Percentiles rank a stretch among this genome's conserved stretches.
Conservation (phyloP, 305 asterid genomes). For the Fraxinus ornus region DNA sequence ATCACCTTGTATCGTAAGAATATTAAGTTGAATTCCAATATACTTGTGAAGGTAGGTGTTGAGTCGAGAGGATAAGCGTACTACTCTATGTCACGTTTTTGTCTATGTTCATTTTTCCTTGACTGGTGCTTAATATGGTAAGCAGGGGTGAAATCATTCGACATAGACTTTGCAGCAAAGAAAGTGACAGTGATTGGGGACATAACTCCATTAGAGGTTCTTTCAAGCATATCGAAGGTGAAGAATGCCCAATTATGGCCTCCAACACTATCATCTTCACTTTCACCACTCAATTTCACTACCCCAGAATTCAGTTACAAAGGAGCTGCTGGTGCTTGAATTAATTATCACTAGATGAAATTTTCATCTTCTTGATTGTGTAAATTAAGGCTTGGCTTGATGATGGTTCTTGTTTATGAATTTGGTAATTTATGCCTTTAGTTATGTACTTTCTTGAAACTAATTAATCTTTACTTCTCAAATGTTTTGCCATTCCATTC, state of each 20-base stretch:
- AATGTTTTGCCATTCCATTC: not conserved
- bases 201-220: slow-evolving; percentile 68
- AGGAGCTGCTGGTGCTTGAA: slow-evolving; percentile 10
- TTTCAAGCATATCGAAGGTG: slow-evolving; percentile 82
- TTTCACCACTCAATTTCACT: slow-evolving; percentile 9
- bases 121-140: not conserved
- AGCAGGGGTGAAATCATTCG: slow-evolving; percentile 80
- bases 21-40: not conserved
- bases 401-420: slow-evolving; percentile 11
- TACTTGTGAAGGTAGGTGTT: not conserved
- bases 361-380: not conserved
- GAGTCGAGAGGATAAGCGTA: not conserved
- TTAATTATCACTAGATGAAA: not conserved
- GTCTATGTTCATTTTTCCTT: not conserved
- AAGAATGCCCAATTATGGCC: slow-evolving; percentile 76
- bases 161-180: slow-evolving; percentile 83
- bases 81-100: not conserved
- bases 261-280: slow-evolving; percentile 42
- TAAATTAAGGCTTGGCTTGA: not conserved
- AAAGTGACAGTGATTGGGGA: slow-evolving; percentile 80
- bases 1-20: not conserved
- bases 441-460: not conserved
- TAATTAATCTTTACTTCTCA: not conserved
- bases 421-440: not conserved
- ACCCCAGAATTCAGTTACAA: slow-evolving; percentile 23